Evolutionary conservation across 495 filamentous ascomycete genomes (phyloP).

Genomic region (Penicillium riverlandense): DNA sequence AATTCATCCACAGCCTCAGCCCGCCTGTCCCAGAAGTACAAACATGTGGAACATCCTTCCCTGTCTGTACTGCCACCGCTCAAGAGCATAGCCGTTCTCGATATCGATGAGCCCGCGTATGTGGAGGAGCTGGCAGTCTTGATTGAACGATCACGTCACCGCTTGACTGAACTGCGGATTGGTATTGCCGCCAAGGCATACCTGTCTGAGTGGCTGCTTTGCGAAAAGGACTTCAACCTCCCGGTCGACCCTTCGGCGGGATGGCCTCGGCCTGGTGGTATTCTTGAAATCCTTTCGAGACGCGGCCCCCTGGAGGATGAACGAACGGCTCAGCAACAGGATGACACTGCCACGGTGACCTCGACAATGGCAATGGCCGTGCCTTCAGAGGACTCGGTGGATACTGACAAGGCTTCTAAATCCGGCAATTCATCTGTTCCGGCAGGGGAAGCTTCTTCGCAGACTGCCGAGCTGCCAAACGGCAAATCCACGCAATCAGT

Average conservation of each 20-base stretch:
- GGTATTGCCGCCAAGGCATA: slow-evolving; percentile 62
- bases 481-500: background rate
- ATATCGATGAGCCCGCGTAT: slow-evolving; percentile 84
- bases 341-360: background rate
- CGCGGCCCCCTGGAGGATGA: slow-evolving; percentile 3
- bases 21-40: slow-evolving; percentile 29
- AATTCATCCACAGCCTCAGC: slow-evolving; percentile 2
- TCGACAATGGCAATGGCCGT: background rate
- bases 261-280: slow-evolving; percentile 54
- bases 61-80: slow-evolving; percentile 80
- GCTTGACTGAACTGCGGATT: slow-evolving; percentile 68
- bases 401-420: background rate
- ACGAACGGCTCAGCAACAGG: background rate
- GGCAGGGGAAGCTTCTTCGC: background rate
- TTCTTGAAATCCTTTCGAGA: slow-evolving; percentile 65
- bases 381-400: slow-evolving; percentile 1
- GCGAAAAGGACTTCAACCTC: slow-evolving; percentile 23
- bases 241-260: slow-evolving; percentile 27
- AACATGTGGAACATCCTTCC: slow-evolving; percentile 71
- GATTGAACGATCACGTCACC: slow-evolving; percentile 62
- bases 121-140: slow-evolving; percentile 83
- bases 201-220: slow-evolving; percentile 46
- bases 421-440: too few relatives aligned
- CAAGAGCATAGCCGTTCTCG: slow-evolving; percentile 73
- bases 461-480: too few relatives aligned